Percentiles rank a stretch among this genome's conserved stretches.
Conservation (phyloP, 495 filamentous ascomycete species). For the Amphirosellinia nigrospora region DNA sequence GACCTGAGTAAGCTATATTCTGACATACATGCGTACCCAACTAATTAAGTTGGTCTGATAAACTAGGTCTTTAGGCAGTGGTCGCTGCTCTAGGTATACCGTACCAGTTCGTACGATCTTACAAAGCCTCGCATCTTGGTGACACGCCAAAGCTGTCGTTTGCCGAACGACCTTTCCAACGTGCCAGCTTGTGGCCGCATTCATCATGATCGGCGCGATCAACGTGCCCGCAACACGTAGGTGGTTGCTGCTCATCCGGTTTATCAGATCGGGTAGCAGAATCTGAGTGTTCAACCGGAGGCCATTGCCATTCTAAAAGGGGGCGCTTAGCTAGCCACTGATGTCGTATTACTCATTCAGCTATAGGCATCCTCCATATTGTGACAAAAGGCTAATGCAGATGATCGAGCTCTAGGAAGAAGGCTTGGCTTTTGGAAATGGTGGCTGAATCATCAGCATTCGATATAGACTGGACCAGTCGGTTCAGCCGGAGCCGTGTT, state of each 20-base stretch:
- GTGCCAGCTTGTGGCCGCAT: background rate
- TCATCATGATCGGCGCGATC: background rate
- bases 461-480: background rate
- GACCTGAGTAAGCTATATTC: constrained; percentile 17
- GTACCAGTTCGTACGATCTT: background rate
- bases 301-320: background rate
- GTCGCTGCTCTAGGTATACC: background rate
- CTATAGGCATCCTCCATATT: background rate
- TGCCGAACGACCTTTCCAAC: background rate
- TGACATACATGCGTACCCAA: constrained; percentile 15
- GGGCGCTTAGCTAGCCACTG: background rate
- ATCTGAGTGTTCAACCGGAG: background rate
- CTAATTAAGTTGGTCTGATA: background rate
- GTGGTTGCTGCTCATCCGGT: background rate
- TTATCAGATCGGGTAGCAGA: background rate
- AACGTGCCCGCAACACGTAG: background rate
- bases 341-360: background rate
- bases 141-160: background rate
- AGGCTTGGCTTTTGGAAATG: background rate
- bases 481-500: background rate
- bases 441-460: background rate
- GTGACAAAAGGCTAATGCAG: constrained; percentile 15
- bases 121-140: background rate
- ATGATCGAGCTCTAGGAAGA: constrained; percentile 13
- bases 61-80: background rate